Base-by-base conservation (phyloP, 164 flowering plant species). In the Aristolochia contorta region DNA sequence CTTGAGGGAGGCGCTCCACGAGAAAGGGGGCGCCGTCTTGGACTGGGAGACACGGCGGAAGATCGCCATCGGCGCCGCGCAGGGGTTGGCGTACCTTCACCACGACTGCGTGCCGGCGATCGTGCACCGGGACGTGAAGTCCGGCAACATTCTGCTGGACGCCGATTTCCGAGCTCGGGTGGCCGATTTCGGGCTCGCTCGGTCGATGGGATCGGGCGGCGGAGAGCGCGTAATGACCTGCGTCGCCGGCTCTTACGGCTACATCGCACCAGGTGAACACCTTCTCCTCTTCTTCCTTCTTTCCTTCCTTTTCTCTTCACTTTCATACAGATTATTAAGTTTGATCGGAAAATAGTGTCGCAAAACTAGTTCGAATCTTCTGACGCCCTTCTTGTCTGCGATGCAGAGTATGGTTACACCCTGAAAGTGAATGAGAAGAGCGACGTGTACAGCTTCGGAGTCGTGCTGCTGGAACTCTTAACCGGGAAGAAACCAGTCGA, bases 111-210 rank as follows among this genome's bases (percentile, higher is more conserved):
- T 71, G 27, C 93, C 93, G 12, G 63, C 91, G 1, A 82, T 89
- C 30, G 72, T 89, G 55, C 93, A 86, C 72, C 68, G 96, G 24
- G 96, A 86, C 67, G 79, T 86, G 23, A 89, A 89, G 77, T 77
- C 82, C 2, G 83, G 78, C 71, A 89, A 89, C 59, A 83, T 89
- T 3, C 71, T 89, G 64, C 46, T 86, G 70, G 96, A 82, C 50
- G 79, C 55, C 37, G 84, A 83, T 14, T 80, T 74, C 57, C 41
- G 48, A 16, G 81, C 93, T 2, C 73, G 78, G 2, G 77, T 89
- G 16, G 91, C 93, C 2, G 96, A 89, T 69, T 89, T 89, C 64
- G 96, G 96, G 6, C 68, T 89, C 18, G 96, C 96, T 1, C 86
- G 74, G 77, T 64, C 72, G 1, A 30, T 89, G 72, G 68, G 67